A percentile compares a stretch with the other conserved stretches of the same genome.
These are phyloP conservation scores for Dictyostelium brefeldianum DNA, from an alignment of 78 protist species.

Conservation along the genomic window DNA sequence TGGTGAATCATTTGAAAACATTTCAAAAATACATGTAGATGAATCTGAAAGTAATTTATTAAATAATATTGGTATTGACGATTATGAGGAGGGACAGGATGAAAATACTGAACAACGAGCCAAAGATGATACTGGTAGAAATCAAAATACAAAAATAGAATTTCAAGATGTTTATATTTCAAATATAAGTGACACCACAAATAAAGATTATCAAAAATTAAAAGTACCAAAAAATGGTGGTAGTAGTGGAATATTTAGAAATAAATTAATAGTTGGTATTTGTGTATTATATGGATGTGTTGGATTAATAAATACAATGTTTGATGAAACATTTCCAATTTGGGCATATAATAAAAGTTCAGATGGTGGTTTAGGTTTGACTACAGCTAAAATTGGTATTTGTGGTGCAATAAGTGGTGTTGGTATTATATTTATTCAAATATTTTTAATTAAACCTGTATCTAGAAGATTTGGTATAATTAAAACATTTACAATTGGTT, in stretches of 20 bases:
- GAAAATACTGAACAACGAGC: no score
- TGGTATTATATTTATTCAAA: constrained; percentile 11
- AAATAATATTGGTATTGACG: no score
- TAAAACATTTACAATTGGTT: constrained; percentile 17
- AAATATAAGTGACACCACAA: no score
- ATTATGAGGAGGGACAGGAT: no score
- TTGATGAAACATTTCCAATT: constrained; percentile 57
- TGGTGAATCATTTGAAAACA: no score
- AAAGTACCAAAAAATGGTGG: background rate
- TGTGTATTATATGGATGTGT: constrained; percentile 1
- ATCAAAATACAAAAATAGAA: no score
- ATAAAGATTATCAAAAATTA: no score
- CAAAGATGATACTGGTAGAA: no score
- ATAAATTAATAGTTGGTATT: constrained; percentile 38
- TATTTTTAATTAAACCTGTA: constrained; percentile 31
- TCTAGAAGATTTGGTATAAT: constrained; percentile 32
- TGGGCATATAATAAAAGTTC: constrained; percentile 36
- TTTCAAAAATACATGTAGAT: no score
- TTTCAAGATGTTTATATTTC: no score
- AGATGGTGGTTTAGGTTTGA: constrained; percentile 44
- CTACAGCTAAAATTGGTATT: background rate
- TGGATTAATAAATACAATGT: constrained; percentile 56
- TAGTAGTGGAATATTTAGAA: constrained; percentile 4
- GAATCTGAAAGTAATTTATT: no score
- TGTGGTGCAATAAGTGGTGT: constrained; percentile 66